A percentile compares a stretch with the other conserved stretches of the same genome.
Conservation (phyloP, 106 monocot genomes). For the Dendrobium officinale region DNA sequence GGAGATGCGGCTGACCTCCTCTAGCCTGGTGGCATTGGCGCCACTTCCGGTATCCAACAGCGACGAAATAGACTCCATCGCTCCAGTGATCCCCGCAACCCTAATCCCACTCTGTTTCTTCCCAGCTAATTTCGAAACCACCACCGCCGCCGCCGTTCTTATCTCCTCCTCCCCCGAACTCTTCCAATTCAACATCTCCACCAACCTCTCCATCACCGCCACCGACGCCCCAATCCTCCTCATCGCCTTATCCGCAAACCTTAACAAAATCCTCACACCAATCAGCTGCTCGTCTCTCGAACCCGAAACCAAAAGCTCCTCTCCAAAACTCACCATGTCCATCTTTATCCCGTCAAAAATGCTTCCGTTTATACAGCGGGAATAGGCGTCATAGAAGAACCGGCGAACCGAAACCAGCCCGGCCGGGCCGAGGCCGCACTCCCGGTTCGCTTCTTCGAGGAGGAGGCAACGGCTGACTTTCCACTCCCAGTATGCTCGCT, state of each 20-base stretch:
- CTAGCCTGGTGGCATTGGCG: neutral
- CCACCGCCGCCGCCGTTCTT: slow-evolving; percentile 42
- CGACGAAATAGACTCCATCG: slow-evolving; percentile 74
- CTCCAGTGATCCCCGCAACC: slow-evolving; percentile 65
- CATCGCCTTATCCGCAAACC: slow-evolving; percentile 43
- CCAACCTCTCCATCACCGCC: slow-evolving; percentile 47
- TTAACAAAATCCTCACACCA: slow-evolving; percentile 47
- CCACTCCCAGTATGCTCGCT: slow-evolving; percentile 77
- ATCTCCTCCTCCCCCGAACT: slow-evolving; percentile 46
- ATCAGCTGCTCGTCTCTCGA: slow-evolving; percentile 83
- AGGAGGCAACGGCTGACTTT: slow-evolving; percentile 33
- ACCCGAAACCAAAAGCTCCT: slow-evolving; percentile 48
- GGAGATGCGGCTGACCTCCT: neutral
- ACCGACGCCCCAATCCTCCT: slow-evolving; percentile 55
- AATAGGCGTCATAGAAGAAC: slow-evolving; percentile 86
- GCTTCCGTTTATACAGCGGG: slow-evolving; percentile 62
- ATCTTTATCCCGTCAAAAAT: slow-evolving; percentile 87
- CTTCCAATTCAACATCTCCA: slow-evolving; percentile 91
- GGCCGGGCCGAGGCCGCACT: slow-evolving; percentile 38
- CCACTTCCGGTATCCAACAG: slow-evolving; percentile 33
- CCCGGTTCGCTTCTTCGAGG: slow-evolving; percentile 44
- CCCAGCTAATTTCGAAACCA: slow-evolving; percentile 60
- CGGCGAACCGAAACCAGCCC: slow-evolving; percentile 42
- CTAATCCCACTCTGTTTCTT: slow-evolving; percentile 75
- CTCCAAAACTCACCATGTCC: slow-evolving; percentile 72